Conservation (phyloP, 2,329 filamentous ascomycete genomes). For the Xylaria polymorpha region DNA sequence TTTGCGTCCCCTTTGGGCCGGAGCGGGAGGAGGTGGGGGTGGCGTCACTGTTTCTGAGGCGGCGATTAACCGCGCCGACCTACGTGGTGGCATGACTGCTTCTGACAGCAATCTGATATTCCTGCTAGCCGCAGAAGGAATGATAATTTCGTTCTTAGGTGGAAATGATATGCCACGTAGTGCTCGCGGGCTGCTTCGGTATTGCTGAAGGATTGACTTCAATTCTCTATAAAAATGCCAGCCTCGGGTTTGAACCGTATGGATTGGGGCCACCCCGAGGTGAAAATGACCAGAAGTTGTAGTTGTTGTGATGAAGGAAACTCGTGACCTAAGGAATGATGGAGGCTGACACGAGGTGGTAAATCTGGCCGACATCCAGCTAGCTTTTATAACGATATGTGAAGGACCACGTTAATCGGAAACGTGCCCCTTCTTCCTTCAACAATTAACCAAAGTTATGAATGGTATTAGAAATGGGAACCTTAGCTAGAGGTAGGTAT, state of each 20-base stretch:
- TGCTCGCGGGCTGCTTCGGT: neutral
- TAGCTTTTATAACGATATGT: slow-evolving; percentile 21
- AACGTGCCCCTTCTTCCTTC: neutral
- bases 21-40: slow-evolving; percentile 39
- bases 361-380: slow-evolving; percentile 26
- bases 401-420: neutral
- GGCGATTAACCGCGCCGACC: slow-evolving; percentile 48
- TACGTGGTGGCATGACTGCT: slow-evolving; percentile 49
- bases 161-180: slow-evolving; percentile 19
- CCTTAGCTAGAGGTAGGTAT: neutral
- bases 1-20: slow-evolving; percentile 51
- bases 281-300: neutral
- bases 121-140: neutral
- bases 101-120: slow-evolving; percentile 8
- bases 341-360: slow-evolving; percentile 19
- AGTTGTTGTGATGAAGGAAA: slow-evolving; percentile 11
- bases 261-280: neutral
- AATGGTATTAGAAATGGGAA: neutral
- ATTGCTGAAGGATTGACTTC: neutral
- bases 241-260: neutral
- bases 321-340: slow-evolving; percentile 39
- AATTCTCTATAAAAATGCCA: neutral
- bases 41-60: slow-evolving; percentile 41
- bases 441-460: neutral
- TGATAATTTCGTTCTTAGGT: neutral